Conservation (phyloP, 2,329 filamentous ascomycete genomes). For the Epichloe coenophiala region DNA sequence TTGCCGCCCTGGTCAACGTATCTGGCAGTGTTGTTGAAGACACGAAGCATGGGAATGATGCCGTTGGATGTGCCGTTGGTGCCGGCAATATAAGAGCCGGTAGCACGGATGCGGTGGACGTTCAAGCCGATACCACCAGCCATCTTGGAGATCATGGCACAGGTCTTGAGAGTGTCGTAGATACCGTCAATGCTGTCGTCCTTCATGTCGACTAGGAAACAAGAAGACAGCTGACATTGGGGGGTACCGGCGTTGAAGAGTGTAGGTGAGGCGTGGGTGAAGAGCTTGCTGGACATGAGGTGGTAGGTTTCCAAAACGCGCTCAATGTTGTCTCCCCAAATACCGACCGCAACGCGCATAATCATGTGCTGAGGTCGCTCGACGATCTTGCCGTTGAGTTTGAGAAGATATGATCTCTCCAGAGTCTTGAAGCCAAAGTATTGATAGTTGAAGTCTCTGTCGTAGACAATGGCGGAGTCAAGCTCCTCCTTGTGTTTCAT, state of each 20-base stretch:
- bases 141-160: constrained; percentile 99
- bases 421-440: constrained; percentile 99
- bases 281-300: constrained; percentile 96
- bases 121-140: constrained; percentile 96
- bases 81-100: constrained; percentile 93
- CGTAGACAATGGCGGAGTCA: constrained; percentile 97
- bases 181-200: constrained; percentile 99
- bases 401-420: constrained; percentile 92
- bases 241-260: constrained; percentile 99
- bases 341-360: constrained; percentile 96
- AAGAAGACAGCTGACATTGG: constrained; percentile 87
- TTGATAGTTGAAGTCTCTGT: constrained; percentile 99
- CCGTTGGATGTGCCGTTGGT: constrained; percentile 98
- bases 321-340: constrained; percentile 91
- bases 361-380: constrained; percentile 99
- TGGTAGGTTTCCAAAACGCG: constrained; percentile 96
- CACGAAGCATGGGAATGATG: constrained; percentile 92
- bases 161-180: constrained; percentile 97
- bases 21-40: constrained; percentile 98
- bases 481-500: constrained; percentile 95
- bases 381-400: constrained; percentile 88
- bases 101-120: constrained; percentile 90
- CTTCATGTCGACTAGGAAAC: constrained; percentile 99
- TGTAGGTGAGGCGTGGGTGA: constrained; percentile 95
- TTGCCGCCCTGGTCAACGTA: constrained; percentile 99